Evolutionary conservation across 2,329 filamentous ascomycete species (phyloP).

Genomic region (Apiospora rasikravindrae): DNA sequence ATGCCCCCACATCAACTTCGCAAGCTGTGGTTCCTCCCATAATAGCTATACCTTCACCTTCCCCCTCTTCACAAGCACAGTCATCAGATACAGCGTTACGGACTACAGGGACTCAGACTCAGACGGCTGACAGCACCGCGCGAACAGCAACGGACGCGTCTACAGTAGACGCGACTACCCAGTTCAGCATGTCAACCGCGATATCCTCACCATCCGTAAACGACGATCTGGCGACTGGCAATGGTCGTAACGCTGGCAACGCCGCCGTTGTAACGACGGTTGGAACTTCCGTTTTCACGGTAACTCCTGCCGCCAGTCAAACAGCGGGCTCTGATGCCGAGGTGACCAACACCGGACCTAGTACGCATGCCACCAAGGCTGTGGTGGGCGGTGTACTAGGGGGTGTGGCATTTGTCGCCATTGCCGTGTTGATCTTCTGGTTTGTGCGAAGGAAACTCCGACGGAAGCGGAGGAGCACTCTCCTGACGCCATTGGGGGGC

Average conservation of each 20-base stretch:
- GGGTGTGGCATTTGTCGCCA: conserved; percentile 49
- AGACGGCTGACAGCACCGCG: conserved; percentile 18
- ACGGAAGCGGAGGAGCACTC: conserved; percentile 51
- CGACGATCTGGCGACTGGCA: neutral
- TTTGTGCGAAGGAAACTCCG: conserved; percentile 51
- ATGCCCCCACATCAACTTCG: conserved; percentile 24
- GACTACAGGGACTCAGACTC: conserved; percentile 15
- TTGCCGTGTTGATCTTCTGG: conserved; percentile 57
- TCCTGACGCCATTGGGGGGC: conserved; percentile 51
- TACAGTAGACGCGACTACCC: neutral
- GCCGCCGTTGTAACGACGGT: conserved; percentile 23
- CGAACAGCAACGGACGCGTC: conserved; percentile 15
- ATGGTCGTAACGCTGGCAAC: conserved; percentile 19
- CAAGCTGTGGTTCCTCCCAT: conserved; percentile 14
- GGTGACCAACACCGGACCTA: conserved; percentile 33
- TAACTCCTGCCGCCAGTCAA: conserved; percentile 19
- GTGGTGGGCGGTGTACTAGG: conserved; percentile 60
- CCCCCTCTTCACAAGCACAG: conserved; percentile 19
- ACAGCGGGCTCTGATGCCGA: conserved; percentile 26
- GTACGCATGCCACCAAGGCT: conserved; percentile 44
- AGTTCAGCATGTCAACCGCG: neutral
- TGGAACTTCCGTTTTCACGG: conserved; percentile 18
- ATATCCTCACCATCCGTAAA: neutral
- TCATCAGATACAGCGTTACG: conserved; percentile 26
- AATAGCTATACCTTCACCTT: conserved; percentile 10